Evolutionary conservation across 805 yeast species (phyloP).

Genomic region (Lipomyces chichibuensis): DNA sequence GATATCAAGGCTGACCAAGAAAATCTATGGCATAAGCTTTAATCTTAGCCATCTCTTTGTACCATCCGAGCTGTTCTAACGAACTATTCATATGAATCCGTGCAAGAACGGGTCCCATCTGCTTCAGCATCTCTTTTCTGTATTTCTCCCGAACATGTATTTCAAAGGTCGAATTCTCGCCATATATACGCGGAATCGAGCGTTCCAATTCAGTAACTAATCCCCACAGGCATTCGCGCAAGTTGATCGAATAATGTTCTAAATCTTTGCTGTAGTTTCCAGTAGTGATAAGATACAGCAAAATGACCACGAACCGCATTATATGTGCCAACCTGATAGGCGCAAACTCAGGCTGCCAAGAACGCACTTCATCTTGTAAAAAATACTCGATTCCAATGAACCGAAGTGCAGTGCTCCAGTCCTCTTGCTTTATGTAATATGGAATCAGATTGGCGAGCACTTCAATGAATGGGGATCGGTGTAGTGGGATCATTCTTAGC

Average conservation of each 20-base stretch:
- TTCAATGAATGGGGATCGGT: constrained; percentile 13
- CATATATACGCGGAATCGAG: constrained; percentile 10
- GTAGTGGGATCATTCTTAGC: constrained; percentile 7
- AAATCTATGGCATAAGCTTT: background rate
- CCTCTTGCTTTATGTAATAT: background rate
- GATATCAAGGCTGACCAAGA: background rate
- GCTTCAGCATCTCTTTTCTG: background rate
- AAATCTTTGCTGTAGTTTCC: background rate
- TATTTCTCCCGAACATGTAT: background rate
- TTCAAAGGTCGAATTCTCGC: constrained; percentile 2
- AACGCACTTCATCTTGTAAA: constrained; percentile 10
- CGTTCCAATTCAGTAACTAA: constrained; percentile 3
- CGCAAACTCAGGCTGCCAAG: background rate
- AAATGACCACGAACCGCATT: constrained; percentile 12
- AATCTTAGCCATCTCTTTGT: constrained; percentile 15
- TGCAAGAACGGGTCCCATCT: constrained; percentile 3
- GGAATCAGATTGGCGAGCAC: constrained; percentile 1
- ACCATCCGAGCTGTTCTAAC: constrained; percentile 7
- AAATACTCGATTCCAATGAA: constrained; percentile 15
- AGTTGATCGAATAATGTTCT: constrained; percentile 3
- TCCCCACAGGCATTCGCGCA: constrained; percentile 19
- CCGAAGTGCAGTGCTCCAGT: constrained; percentile 10
- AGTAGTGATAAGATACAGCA: background rate
- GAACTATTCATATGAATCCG: constrained; percentile 7
- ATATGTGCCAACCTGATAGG: constrained; percentile 18